phyloP scores from a whole-genome alignment of 768 basidiomycete species.

The Lentinula raphanica region DNA sequence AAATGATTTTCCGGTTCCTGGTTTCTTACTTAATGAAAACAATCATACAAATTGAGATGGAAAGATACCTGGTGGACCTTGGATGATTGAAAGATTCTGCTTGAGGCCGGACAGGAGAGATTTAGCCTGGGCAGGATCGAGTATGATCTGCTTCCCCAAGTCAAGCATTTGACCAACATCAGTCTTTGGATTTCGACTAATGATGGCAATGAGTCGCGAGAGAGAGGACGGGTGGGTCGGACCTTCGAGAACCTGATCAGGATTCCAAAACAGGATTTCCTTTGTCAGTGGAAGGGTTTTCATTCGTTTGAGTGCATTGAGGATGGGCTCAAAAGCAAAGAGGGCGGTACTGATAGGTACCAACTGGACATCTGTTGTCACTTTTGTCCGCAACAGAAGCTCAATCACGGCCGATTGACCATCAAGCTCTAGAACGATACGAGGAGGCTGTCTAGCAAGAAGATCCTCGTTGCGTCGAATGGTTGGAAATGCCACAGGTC shows the following conservation, averaged over 20 bases:
- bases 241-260: constrained; percentile 13
- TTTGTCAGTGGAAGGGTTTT: constrained; percentile 38
- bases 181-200: constrained; percentile 25
- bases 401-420: constrained; percentile 33
- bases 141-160: constrained; percentile 32
- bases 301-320: constrained; percentile 49
- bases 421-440: constrained; percentile 50
- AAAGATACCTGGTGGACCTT: constrained; percentile 61
- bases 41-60: not conserved
- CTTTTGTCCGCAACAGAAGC: constrained; percentile 36
- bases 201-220: constrained; percentile 19
- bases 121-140: constrained; percentile 47
- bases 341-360: constrained; percentile 57
- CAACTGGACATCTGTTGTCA: constrained; percentile 32
- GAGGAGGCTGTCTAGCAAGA: constrained; percentile 41
- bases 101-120: constrained; percentile 50
- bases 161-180: constrained; percentile 37
- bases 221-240: constrained; percentile 13
- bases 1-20: constrained; percentile 73
- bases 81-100: constrained; percentile 55
- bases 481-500: constrained; percentile 48
- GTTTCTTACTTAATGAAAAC: not conserved
- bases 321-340: constrained; percentile 59
- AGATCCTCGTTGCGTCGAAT: constrained; percentile 51
- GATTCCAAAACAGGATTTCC: constrained; percentile 53